Evolutionary conservation across 1,139 yeast species (phyloP), one percentile per base, ranked within the genome.

Genomic region (Kluyveromyces marxianus): DNA sequence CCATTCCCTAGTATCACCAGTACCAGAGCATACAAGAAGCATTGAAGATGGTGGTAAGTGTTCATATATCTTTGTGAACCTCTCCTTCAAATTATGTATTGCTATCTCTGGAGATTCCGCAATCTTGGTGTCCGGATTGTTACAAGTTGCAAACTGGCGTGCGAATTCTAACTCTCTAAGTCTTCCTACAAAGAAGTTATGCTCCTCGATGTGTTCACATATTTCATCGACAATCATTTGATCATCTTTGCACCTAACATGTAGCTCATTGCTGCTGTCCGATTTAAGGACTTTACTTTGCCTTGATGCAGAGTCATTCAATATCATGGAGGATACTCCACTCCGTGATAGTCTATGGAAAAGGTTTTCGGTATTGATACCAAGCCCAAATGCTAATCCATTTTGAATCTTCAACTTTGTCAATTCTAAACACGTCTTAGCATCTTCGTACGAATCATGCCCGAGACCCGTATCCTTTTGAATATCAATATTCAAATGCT

Each of bases 361-460:
- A 5, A 74, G 55, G 31, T 69, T 63, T 52, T 71, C 69, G n/a
- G 71, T 77, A 49, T 70, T 66, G 40, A 72, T 54, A 47, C 72
- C 71, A 30, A 69, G 64, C 0, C 97, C 97, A 63, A 75, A 84
- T 4, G 73, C 67, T 4, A 66, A 62, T 0, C 97, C 97, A 48
- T 81, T 77, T 3, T 70, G 62, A 10, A 89, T 68, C 58, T 90
- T 89, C 51, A 79, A 56, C 54, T 85, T 79, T 0, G 86, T 77
- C 44, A 92, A 70, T 50, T 87, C 90, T 57, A 90, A 69, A 58
- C 96, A 87, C 0, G 96, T 82, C 35, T 63, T 63, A 5, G 96
- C 86, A 61, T 92, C 98, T 60, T 88, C 96, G 1, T 83, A 73
- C 0, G 97, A 83, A 41, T 92, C 86, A 65, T 92, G 98, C 3